phyloP scores from a whole-genome alignment of 805 yeast species.

The Metahyphopichia silvanorum region DNA sequence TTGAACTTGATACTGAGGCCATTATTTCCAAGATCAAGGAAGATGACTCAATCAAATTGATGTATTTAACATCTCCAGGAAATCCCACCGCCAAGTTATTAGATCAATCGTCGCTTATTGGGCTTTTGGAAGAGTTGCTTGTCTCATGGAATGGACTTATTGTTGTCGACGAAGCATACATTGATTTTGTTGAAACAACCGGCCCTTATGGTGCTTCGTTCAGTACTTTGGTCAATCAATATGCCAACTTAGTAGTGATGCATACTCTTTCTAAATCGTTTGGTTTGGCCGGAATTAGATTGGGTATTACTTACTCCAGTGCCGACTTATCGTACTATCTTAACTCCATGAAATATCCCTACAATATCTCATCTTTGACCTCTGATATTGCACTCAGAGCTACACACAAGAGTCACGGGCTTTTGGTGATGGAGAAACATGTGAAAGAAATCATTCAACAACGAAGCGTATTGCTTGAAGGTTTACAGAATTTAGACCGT shows the following conservation, averaged over 20 bases:
- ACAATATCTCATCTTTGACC: constrained; percentile 82
- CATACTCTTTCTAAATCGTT: constrained; percentile 94
- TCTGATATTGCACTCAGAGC: constrained; percentile 76
- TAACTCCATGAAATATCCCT: constrained; percentile 94
- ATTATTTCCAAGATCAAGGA: constrained; percentile 48
- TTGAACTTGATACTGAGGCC: constrained; percentile 54
- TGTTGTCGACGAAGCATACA: constrained; percentile 91
- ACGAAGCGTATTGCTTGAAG: constrained; percentile 51
- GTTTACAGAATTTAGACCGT: constrained; percentile 54
- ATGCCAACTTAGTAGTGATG: constrained; percentile 80
- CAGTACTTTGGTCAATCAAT: constrained; percentile 73
- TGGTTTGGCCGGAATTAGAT: constrained; percentile 91
- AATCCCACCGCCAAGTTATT: constrained; percentile 85
- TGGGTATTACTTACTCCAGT: constrained; percentile 76
- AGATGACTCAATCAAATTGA: constrained; percentile 67
- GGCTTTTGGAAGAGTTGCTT: constrained; percentile 45
- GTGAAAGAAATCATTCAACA: constrained; percentile 52
- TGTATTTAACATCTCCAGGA: constrained; percentile 92
- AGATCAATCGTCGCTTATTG: constrained; percentile 29
- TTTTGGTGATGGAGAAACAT: constrained; percentile 54
- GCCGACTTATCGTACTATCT: constrained; percentile 60
- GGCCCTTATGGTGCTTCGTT: constrained; percentile 53
- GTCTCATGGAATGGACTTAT: constrained; percentile 70
- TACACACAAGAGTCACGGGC: constrained; percentile 48
- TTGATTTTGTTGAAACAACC: constrained; percentile 57